Base-by-base conservation (phyloP, 2,329 filamentous ascomycete genomes). In the Talaromyces piceae region DNA sequence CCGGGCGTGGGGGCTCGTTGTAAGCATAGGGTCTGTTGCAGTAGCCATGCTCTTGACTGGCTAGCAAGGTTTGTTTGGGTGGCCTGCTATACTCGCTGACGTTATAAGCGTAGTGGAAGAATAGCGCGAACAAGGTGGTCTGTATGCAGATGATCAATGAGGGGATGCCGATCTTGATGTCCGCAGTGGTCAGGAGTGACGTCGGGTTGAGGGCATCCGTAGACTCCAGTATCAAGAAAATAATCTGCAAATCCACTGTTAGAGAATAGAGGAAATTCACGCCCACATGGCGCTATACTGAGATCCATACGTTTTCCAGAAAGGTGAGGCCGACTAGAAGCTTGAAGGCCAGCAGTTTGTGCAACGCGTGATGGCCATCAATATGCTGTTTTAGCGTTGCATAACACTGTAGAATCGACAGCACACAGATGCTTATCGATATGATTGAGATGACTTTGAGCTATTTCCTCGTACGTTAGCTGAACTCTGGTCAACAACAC, bases 321-420 rank as follows among this genome's bases (percentile, higher is more conserved):
- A 66, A 63, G 1, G 55, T 57, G 5, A 67, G 41, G 45, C 59
- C 59, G 18, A 70, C 58, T 22, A 70, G 61, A 9, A 67, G 50
- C 50, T 70, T 70, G 56, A 69, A 68, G 0, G 64, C 61, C 13
- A 63, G 31, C 1, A 70, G 57, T 45, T 70, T 70, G 6, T 55
- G 47, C 8, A 69, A 41, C 5, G 65, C 61, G 48, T 63, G 57
- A 55, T 67, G 59, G 12, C 60, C 56, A 11, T 55, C 51, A 25
- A 69, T 56, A 8, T 62, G 48, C 2, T 49, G 25, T 41, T 62
- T 64, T 13, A 66, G 53, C 0, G 52, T 55, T 6, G 16, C 39
- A 47, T 66, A 67, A 45, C 67, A 64, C 6, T 43, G 51, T 6
- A 69, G 50, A 3, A 64, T 56, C 1, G 62, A 41, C 3, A 60